A percentile compares a stretch with the other conserved stretches of the same genome.
Conservation (phyloP, 345 rosid species). For the Euclidium syriacum region DNA sequence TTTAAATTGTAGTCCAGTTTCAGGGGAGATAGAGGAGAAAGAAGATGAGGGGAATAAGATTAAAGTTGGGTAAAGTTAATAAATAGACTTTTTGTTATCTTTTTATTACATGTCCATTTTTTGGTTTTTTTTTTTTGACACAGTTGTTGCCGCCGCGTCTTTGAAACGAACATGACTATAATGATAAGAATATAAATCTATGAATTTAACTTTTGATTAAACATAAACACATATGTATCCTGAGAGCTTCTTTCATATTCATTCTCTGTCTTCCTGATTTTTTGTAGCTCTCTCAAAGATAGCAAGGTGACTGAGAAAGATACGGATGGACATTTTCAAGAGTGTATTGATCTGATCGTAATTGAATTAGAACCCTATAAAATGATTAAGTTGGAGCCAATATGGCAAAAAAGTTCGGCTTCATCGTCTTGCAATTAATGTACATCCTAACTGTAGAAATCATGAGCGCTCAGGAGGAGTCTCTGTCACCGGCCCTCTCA, state of each 20-base stretch:
- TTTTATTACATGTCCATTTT: too few relatives aligned
- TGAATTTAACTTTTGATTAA: neutral
- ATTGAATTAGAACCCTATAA: neutral
- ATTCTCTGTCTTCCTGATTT: constrained; percentile 4
- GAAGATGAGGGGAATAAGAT: too few relatives aligned
- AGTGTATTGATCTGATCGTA: neutral
- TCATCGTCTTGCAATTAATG: constrained; percentile 1
- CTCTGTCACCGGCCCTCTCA: constrained; percentile 1
- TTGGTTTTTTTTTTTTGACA: too few relatives aligned
- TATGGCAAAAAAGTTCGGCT: constrained; percentile 18
- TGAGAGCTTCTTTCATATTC: neutral
- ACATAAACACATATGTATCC: constrained; percentile 2
- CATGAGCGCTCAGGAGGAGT: constrained; percentile 1
- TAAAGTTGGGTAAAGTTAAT: too few relatives aligned
- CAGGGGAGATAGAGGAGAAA: too few relatives aligned
- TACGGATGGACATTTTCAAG: neutral
- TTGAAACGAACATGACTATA: too few relatives aligned
- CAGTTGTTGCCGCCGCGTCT: too few relatives aligned
- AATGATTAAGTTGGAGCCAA: neutral
- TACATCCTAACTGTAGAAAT: constrained; percentile 5
- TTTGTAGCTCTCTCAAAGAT: constrained; percentile 1
- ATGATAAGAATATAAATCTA: neutral
- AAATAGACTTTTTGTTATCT: too few relatives aligned
- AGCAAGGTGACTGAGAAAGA: neutral
- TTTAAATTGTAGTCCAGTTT: too few relatives aligned